These are phyloP conservation scores for Cryptosporidium meleagridis DNA, from an alignment of 169 alveolate genomes.

Conservation along the genomic window DNA sequence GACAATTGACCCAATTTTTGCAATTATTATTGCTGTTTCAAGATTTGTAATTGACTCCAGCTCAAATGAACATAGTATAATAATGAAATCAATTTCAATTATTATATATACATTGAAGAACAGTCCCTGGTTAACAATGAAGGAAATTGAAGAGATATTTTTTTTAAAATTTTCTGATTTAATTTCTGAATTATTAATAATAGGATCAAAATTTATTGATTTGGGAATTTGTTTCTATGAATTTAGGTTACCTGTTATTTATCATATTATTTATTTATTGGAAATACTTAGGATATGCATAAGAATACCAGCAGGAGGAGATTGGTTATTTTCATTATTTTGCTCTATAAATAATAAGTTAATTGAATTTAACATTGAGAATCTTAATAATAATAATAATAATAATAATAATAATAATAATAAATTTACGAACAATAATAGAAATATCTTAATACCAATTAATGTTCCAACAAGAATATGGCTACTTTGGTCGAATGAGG, in stretches of 20 bases:
- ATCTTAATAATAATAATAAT: neutral
- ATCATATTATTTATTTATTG: constrained; percentile 44
- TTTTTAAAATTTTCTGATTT: neutral
- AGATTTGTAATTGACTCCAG: neutral
- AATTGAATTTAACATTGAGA: neutral
- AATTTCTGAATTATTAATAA: neutral
- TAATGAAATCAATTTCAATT: constrained; percentile 5
- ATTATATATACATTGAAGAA: constrained; percentile 16
- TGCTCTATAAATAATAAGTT: neutral
- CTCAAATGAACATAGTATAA: neutral
- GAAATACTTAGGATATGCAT: constrained; percentile 36
- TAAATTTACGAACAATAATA: neutral
- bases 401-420: neutral
- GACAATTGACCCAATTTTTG: constrained; percentile 20
- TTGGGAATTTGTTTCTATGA: constrained; percentile 17
- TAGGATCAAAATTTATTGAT: constrained; percentile 2
- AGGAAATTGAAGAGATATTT: constrained; percentile 32
- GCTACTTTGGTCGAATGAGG: constrained; percentile 39
- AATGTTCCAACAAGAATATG: constrained; percentile 61
- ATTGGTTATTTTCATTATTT: constrained; percentile 17
- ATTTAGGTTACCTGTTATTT: constrained; percentile 16
- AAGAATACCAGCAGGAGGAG: constrained; percentile 20
- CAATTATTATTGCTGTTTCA: neutral
- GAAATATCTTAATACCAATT: constrained; percentile 13
- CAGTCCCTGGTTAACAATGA: neutral